Evolutionary conservation across 345 rosid genomes (phyloP), one percentile per base, ranked within the genome.

Genomic region (Tarenaya hassleriana): DNA sequence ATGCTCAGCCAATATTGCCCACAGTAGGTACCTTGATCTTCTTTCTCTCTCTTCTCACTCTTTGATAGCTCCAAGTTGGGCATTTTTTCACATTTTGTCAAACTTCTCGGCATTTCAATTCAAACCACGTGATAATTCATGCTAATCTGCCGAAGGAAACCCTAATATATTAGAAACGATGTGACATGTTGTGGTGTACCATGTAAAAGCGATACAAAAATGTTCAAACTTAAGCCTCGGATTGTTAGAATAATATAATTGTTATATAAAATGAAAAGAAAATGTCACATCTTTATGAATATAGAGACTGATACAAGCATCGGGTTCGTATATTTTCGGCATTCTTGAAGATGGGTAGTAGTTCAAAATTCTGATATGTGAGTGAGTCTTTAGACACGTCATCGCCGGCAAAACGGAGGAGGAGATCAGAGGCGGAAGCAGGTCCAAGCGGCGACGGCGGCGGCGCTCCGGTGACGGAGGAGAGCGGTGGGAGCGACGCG

Each of bases 321-420:
- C n/a, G 0, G 53, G 19, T 31, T 32, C 52, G 51, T 51, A 10
- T 51, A 10, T 58, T 5, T 12, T 58, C 46, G 50, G 50, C 11
- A 1, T 45, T 9, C 7, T 7, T 52, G 69, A 71, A 74, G 81
- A 70, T 66, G 67, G 79, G n/a, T 69, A 75, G 61, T 65, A 75
- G 77, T 69, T 78, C 88, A n/a, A 75, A 86, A 81, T 62, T 83
- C 87, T 62, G 94, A 81, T 68, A 72, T 87, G n/a, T n/a, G 16
- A 82, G 79, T 69, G 95, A 79, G 77, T 61, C 81, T 58, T 77
- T 87, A 60, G 83, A 79, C 74, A 73, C 92, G 40, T 71, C 86
- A 15, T 75, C 88, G 17, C 82, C 80, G 55, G 85, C 84, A 44
- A 79, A 89, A 63, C 67, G 82, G 49, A 73, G 82, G 59, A 73